A percentile compares a stretch with the other conserved stretches of the same genome.
Conservation (phyloP, 345 rosid genomes). For the Eucalyptus albens region DNA sequence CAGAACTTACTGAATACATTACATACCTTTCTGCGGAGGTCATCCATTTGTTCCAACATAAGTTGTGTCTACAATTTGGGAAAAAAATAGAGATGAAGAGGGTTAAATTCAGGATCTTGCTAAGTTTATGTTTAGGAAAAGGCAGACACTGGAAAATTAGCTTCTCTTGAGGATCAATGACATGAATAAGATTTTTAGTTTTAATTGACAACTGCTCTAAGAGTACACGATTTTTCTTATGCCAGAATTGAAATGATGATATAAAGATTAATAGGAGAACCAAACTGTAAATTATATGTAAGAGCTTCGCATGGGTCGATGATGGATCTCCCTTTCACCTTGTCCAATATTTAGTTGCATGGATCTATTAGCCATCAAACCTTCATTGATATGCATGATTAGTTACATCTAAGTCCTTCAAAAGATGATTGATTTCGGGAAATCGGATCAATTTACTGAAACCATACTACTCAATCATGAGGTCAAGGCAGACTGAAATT, state of each 20-base stretch:
- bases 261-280: not conserved
- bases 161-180: not conserved
- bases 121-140: not conserved
- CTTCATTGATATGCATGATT: not conserved
- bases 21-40: constrained; percentile 62
- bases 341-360: not conserved
- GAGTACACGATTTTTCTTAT: not conserved
- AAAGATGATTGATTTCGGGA: not conserved
- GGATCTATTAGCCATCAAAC: not conserved
- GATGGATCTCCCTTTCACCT: not conserved
- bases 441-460: not conserved
- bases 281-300: not conserved
- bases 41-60: constrained; percentile 80
- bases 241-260: not conserved
- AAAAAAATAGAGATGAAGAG: not conserved
- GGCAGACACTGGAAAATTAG: not conserved
- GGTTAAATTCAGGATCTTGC: not conserved
- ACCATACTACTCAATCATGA: not conserved
- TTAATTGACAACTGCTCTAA: not conserved
- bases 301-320: not conserved
- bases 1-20: not conserved
- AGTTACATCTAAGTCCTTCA: not conserved
- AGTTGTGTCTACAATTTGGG: constrained; percentile 32
- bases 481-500: not conserved
- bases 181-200: not conserved